A percentile compares a stretch with the other conserved stretches of the same genome.
These are phyloP conservation scores for Ephemerocybe angulata DNA, from an alignment of 768 basidiomycete genomes.

Conservation along the genomic window DNA sequence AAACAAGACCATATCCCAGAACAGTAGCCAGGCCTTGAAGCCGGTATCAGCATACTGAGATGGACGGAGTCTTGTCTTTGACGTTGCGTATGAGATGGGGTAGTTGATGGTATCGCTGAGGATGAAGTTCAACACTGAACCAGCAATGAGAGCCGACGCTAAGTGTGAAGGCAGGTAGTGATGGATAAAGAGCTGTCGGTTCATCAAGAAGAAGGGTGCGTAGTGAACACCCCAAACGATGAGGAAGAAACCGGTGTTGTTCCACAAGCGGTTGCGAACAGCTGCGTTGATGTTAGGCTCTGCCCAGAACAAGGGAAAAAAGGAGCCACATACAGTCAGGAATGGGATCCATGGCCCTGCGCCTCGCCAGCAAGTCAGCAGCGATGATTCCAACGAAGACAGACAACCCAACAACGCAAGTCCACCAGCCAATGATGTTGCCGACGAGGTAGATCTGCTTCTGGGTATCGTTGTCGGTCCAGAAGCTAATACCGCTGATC, in stretches of 20 bases:
- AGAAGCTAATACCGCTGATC: constrained; percentile 94
- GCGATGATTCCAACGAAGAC: constrained; percentile 87
- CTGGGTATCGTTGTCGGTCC: constrained; percentile 82
- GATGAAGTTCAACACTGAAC: constrained; percentile 87
- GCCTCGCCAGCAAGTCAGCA: constrained; percentile 85
- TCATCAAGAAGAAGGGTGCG: constrained; percentile 97
- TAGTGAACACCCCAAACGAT: constrained; percentile 95
- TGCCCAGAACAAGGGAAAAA: background rate
- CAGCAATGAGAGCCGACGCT: constrained; percentile 87
- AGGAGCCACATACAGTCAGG: constrained; percentile 68
- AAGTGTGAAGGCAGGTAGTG: constrained; percentile 98
- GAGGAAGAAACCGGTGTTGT: constrained; percentile 94
- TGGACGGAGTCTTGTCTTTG: constrained; percentile 54
- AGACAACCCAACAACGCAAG: constrained; percentile 79
- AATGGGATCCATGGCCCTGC: constrained; percentile 81
- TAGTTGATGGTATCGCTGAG: constrained; percentile 89
- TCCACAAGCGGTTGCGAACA: constrained; percentile 90
- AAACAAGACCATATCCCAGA: constrained; percentile 49
- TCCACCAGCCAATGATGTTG: constrained; percentile 94
- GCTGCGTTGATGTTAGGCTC: constrained; percentile 41
- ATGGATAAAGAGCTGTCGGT: constrained; percentile 93
- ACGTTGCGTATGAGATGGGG: constrained; percentile 77
- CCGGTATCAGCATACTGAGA: constrained; percentile 71
- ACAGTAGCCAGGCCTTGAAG: constrained; percentile 64
- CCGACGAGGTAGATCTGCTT: constrained; percentile 97